A percentile compares a stretch with the other conserved stretches of the same genome.
These are phyloP conservation scores for Aristolochia fimbriata DNA, from an alignment of 164 flowering plant species.

Conservation along the genomic window DNA sequence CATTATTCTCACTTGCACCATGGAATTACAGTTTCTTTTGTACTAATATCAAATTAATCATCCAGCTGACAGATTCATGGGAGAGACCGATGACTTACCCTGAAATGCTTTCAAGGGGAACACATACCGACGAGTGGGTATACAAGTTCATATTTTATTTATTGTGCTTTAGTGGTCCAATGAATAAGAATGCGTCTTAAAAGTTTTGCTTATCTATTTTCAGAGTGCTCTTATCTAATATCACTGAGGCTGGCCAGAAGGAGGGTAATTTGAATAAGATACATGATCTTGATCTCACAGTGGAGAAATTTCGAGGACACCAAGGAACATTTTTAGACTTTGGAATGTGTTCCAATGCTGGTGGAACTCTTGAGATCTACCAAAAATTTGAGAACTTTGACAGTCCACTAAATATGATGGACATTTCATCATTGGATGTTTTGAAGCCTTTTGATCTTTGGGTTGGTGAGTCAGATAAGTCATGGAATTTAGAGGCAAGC, in stretches of 20 bases:
- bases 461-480: too few species aligned
- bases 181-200: not conserved
- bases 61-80: conserved; percentile 19
- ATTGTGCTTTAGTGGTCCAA: not conserved
- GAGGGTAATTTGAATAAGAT: conserved; percentile 9
- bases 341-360: too few species aligned
- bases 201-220: not conserved
- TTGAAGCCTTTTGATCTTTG: too few species aligned
- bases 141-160: not conserved
- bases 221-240: conserved; percentile 30
- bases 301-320: conserved; percentile 25
- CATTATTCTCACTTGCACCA: too few species aligned
- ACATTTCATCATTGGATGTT: too few species aligned
- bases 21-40: too few species aligned
- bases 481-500: too few species aligned
- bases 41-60: not conserved
- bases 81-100: conserved; percentile 19
- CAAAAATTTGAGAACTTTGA: too few species aligned
- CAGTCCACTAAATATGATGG: too few species aligned
- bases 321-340: not conserved
- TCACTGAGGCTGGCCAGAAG: conserved; percentile 20
- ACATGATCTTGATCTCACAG: conserved; percentile 12
- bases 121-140: too few species aligned
- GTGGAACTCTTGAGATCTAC: too few species aligned
- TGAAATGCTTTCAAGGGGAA: conserved; percentile 23